Conservation (phyloP, 208 protist genomes). For the Trypanosoma avium region DNA sequence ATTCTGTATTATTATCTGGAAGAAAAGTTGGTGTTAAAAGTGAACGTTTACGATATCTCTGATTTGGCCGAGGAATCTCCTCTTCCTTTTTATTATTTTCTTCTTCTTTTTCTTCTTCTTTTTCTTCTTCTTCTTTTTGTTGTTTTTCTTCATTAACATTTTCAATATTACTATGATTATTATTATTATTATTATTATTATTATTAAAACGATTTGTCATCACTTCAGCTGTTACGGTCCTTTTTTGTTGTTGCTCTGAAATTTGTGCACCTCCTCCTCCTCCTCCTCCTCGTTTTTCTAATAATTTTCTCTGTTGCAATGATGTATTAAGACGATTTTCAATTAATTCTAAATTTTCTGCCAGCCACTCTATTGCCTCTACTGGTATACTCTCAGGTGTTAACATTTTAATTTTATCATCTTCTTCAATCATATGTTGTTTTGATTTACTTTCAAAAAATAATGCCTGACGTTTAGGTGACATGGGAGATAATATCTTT, state of each 20-base stretch:
- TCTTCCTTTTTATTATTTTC: too few species aligned
- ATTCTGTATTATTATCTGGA: background rate
- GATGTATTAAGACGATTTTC: conserved; percentile 10
- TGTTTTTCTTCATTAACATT: too few species aligned
- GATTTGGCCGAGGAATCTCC: background rate
- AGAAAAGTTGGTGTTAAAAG: conserved; percentile 1
- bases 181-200: too few species aligned
- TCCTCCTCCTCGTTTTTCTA: too few species aligned
- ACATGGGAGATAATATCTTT: background rate
- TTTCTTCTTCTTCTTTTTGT: too few species aligned
- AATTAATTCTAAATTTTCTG: conserved; percentile 7
- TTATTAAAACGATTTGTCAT: background rate
- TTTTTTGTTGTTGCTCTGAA: background rate
- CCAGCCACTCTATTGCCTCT: conserved; percentile 15
- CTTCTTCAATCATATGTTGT: background rate
- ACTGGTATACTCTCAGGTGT: conserved; percentile 10
- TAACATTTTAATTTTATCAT: conserved; percentile 4
- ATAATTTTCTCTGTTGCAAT: background rate
- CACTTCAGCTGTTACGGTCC: background rate
- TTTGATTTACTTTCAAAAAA: background rate
- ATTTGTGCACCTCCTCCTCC: background rate
- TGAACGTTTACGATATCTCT: conserved; percentile 21
- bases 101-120: too few species aligned
- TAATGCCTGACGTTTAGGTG: too few species aligned
- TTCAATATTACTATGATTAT: too few species aligned